Evolutionary conservation across 2,329 filamentous ascomycete species (phyloP).

Genomic region (Clarireedia homoeocarpa): DNA sequence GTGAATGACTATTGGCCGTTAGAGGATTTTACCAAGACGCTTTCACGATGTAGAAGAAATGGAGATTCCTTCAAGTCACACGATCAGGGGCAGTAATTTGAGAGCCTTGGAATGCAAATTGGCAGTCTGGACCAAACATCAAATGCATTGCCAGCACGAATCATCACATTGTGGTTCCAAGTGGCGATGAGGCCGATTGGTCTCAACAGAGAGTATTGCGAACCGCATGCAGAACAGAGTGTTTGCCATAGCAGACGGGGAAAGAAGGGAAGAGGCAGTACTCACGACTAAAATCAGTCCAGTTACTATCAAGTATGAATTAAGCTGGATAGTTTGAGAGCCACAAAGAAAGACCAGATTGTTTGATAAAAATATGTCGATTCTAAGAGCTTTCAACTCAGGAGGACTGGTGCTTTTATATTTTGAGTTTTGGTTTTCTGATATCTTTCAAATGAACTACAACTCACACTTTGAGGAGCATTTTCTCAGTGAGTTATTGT

Average conservation of each 20-base stretch:
- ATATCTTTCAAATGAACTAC: neutral
- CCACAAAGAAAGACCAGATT: neutral
- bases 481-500: neutral
- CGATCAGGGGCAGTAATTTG: neutral
- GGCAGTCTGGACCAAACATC: neutral
- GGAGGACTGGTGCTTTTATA: constrained; percentile 6
- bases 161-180: too few relatives aligned
- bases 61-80: neutral
- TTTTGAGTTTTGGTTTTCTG: neutral
- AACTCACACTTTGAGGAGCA: constrained; percentile 1
- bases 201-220: too few relatives aligned
- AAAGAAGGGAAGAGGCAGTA: too few relatives aligned
- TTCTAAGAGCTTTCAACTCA: neutral
- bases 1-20: neutral
- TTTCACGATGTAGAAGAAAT: too few relatives aligned
- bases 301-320: too few relatives aligned
- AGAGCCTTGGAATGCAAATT: too few relatives aligned
- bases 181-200: too few relatives aligned
- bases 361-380: neutral
- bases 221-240: too few relatives aligned
- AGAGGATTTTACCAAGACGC: neutral
- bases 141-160: constrained; percentile 1
- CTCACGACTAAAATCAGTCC: too few relatives aligned
- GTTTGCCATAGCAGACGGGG: too few relatives aligned
- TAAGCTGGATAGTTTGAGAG: too few relatives aligned